Evolutionary conservation across 1,284 basidiomycete species (phyloP), one percentile per base, ranked within the genome.

Genomic region (Marasmius oreades): DNA sequence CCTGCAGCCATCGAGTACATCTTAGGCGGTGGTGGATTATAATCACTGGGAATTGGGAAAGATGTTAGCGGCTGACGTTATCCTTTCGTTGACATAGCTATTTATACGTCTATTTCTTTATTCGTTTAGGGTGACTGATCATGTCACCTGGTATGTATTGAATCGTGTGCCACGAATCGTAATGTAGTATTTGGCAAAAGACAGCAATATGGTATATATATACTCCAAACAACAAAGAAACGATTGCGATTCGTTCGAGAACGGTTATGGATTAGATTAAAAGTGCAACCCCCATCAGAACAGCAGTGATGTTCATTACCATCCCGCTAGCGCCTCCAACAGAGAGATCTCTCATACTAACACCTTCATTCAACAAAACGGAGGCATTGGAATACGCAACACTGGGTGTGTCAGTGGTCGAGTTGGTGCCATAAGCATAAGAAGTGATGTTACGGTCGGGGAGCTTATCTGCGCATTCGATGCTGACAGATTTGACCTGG

Each of bases 1-100:
- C 84, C 95, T 68, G 81, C 87, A 24, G 93, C 93, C 37, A 91
- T 96, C 64, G 93, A 95, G 73, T 93, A 95, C 67, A 93, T 96
- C 62, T 79, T 96, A 58, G 73, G 78, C 46, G 92, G 92, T 1
- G 88, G 89, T 11, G 89, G 90, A 24, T 44, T 90, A 60, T 88
- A 71, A 58, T 22, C 20, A n/a, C n/a, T n/a, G 20, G 4, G 16
- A 42, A 22, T 4, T 22, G 12, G 20, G 14, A 42, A 22, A n/a
- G 39, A 22, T 42, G 20, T 42, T 16, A 10, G 28, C 28, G 5
- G 5, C 10, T 31, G 28, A 31, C 28, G 28, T 31, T 31, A 31
- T 31, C 28, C n/a, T n/a, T n/a, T n/a, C n/a, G n/a, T n/a, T n/a
- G n/a, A n/a, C n/a, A n/a, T n/a, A n/a, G n/a, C n/a, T n/a, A n/a